Conservation (phyloP, 2,329 filamentous ascomycete species). For the Pseudofabraea citricarpa region DNA sequence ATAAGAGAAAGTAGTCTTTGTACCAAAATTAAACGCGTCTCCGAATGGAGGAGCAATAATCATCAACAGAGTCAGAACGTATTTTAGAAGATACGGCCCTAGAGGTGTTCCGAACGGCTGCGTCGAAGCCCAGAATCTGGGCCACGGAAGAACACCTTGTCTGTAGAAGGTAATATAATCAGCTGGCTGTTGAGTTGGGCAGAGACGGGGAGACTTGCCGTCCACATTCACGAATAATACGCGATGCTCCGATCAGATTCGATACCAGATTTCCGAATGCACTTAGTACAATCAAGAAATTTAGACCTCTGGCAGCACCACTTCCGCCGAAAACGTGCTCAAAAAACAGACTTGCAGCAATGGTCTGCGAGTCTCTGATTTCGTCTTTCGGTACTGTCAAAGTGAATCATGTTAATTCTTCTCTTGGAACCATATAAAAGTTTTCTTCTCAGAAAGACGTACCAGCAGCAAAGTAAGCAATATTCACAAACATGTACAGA, state of each 20-base stretch:
- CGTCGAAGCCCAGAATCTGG: conserved; percentile 50
- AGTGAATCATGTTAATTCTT: background rate
- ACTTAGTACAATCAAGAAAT: conserved; percentile 50
- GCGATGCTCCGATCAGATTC: conserved; percentile 47
- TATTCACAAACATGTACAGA: conserved; percentile 54
- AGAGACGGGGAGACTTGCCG: too few relatives aligned
- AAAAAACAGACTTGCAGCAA: conserved; percentile 55
- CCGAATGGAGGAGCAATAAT: conserved; percentile 54
- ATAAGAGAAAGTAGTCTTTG: too few relatives aligned
- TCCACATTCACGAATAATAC: conserved; percentile 53
- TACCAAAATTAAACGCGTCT: conserved; percentile 59
- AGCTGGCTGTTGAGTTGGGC: too few relatives aligned
- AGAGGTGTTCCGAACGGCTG: conserved; percentile 56
- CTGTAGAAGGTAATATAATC: too few relatives aligned
- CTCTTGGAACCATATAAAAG: background rate
- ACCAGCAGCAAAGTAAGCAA: conserved; percentile 55
- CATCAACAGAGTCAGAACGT: conserved; percentile 50
- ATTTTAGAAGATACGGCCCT: conserved; percentile 51
- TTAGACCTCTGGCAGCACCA: conserved; percentile 45
- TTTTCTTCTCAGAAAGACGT: conserved; percentile 10
- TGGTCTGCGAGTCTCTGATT: conserved; percentile 47
- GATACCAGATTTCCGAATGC: conserved; percentile 55
- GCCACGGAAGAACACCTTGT: conserved; percentile 17
- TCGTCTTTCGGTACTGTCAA: conserved; percentile 42
- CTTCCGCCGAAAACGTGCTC: conserved; percentile 47